Evolutionary conservation across 805 yeast species (phyloP).

Genomic region (Suhomyces sp.): DNA sequence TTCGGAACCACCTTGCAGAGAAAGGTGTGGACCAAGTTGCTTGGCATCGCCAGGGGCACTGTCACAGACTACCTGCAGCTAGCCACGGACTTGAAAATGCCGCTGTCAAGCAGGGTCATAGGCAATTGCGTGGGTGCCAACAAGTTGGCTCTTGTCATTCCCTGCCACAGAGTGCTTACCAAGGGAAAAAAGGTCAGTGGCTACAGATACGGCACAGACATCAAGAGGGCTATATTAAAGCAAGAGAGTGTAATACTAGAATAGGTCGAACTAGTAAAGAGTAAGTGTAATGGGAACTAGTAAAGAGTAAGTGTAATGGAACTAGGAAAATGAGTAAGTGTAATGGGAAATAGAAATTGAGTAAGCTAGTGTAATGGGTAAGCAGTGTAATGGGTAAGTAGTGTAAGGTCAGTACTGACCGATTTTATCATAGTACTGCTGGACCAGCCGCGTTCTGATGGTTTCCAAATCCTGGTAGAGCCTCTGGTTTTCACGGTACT

Average conservation of each 20-base stretch:
- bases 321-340: too few species aligned
- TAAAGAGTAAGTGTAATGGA: too few species aligned
- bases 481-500: constrained; percentile 4
- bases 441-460: constrained; percentile 6
- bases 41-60: constrained; percentile 23
- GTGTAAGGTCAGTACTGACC: too few species aligned
- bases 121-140: constrained; percentile 43
- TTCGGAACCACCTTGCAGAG: constrained; percentile 41
- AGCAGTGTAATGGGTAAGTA: too few species aligned
- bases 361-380: too few species aligned
- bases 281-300: too few species aligned
- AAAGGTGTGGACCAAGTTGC: constrained; percentile 33
- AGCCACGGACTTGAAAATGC: constrained; percentile 27
- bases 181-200: constrained; percentile 31
- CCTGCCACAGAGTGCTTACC: constrained; percentile 43
- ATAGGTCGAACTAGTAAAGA: too few species aligned
- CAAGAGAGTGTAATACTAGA: too few species aligned
- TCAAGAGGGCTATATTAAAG: constrained; percentile 26
- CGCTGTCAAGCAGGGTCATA: constrained; percentile 34
- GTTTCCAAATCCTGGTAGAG: constrained; percentile 3
- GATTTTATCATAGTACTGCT: constrained; percentile 3
- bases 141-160: constrained; percentile 36
- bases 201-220: constrained; percentile 35
- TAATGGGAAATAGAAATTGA: too few species aligned
- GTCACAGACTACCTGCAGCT: constrained; percentile 30